Conservation (phyloP, 306 rosid genomes). For the Ceratonia siliqua region DNA sequence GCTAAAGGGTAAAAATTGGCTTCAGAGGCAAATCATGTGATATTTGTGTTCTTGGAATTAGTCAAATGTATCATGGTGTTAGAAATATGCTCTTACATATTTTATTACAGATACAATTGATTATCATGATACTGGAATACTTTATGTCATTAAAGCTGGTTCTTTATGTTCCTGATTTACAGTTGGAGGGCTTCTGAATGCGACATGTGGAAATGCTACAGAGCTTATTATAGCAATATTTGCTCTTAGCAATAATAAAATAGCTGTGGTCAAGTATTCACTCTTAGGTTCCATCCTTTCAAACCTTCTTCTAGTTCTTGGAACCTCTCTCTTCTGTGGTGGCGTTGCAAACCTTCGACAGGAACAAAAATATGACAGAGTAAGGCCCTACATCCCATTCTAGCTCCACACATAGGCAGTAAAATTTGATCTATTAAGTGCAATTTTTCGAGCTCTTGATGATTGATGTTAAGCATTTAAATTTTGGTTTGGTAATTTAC, state of each 20-base stretch:
- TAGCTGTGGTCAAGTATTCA: constrained; percentile 86
- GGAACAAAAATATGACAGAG: constrained; percentile 78
- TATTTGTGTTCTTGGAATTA: neutral
- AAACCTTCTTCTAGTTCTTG: constrained; percentile 87
- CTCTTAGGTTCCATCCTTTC: constrained; percentile 90
- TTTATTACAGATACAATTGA: too few relatives aligned
- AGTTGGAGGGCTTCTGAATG: constrained; percentile 94
- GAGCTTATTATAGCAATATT: constrained; percentile 84
- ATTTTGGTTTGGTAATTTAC: neutral
- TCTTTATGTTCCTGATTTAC: neutral
- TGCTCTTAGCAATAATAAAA: constrained; percentile 58
- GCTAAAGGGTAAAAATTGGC: neutral
- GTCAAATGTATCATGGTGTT: neutral
- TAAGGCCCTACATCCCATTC: constrained; percentile 28
- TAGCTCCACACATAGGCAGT: neutral
- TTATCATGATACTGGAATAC: neutral
- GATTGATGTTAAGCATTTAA: neutral
- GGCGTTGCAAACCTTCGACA: constrained; percentile 57
- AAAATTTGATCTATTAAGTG: neutral
- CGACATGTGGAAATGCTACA: constrained; percentile 92
- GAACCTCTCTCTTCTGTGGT: constrained; percentile 82
- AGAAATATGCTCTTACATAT: neutral
- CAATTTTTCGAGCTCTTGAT: neutral
- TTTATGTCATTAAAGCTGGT: neutral
- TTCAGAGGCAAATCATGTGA: neutral